These are phyloP conservation scores for Pleurotus cornucopiae DNA, from an alignment of 768 basidiomycete species.

Conservation along the genomic window DNA sequence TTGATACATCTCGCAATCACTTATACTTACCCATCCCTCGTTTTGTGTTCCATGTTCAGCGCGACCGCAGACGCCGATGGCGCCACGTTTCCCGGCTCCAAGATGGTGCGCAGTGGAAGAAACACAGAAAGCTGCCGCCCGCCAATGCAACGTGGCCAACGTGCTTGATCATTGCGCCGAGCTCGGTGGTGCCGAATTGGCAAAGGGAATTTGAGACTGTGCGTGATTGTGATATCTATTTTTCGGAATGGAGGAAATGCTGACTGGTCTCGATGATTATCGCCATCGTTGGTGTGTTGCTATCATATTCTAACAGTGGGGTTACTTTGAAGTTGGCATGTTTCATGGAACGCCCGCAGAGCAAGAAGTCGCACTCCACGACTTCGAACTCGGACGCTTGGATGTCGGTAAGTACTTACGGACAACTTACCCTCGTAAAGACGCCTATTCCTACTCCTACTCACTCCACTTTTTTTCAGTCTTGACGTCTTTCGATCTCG, in stretches of 20 bases:
- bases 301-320: slow-evolving; percentile 58
- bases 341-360: slow-evolving; percentile 54
- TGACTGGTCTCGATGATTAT: no score
- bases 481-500: slow-evolving; percentile 75
- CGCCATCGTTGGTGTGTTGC: no score
- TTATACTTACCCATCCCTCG: background rate
- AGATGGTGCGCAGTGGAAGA: slow-evolving; percentile 51
- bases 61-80: slow-evolving; percentile 65
- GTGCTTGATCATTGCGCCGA: slow-evolving; percentile 83
- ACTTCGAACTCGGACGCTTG: slow-evolving; percentile 78
- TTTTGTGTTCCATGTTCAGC: slow-evolving; percentile 6
- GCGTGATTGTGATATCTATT: slow-evolving; percentile 7
- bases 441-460: background rate
- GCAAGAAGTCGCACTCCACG: slow-evolving; percentile 52
- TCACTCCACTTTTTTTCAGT: slow-evolving; percentile 42
- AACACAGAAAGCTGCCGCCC: slow-evolving; percentile 49
- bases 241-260: no score
- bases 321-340: slow-evolving; percentile 83
- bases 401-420: slow-evolving; percentile 64
- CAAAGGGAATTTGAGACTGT: slow-evolving; percentile 83
- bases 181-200: slow-evolving; percentile 86
- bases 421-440: no score
- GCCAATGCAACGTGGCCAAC: slow-evolving; percentile 82
- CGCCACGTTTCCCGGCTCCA: slow-evolving; percentile 64
- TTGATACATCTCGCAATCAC: no score